Evolutionary conservation across 1,284 basidiomycete species (phyloP), one percentile per base, ranked within the genome.

Genomic region (Blastosporella zonata): DNA sequence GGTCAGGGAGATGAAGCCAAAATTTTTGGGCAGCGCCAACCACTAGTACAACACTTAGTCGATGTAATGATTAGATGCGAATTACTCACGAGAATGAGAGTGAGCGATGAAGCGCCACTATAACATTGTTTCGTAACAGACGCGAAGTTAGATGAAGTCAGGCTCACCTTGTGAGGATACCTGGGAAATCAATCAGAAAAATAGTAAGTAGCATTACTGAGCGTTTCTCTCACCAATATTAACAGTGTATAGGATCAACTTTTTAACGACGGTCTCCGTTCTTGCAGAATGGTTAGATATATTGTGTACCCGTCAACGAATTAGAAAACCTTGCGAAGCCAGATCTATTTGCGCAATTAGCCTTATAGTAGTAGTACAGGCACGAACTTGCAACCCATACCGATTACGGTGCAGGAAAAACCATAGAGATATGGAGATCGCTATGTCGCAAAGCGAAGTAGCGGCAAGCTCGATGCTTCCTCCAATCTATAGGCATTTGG

Each of bases 401-500:
- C 49, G 38, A 13, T 42, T 46, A 37, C 49, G 43, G 23, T 43
- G 49, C 1, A 50, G 34, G 27, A 40, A 46, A 4, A 27, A 50
- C 49, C 49, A 50, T 2, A 50, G 22, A 17, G 49, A 50, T 6
- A 50, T 25, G 5, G 49, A 50, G n/a, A 50, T 50, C 2, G 44
- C 39, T 9, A 50, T 31, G 33, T 50, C 49, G 13, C 49, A 50
- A 18, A 50, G 21, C 6, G 49, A 50, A 25, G 49, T 50, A 5
- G 49, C 49, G n/a, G 44, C 49, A 13, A 50, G 35, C 18, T 50
- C 49, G 10, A 50, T 50, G 23, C 49, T 50, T 6, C 49, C 49
- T 23, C 49, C 49, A 10, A 50, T 33, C 49, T 46, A 23, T 27
- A 12, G 1, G 13, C n/a, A n/a, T n/a, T n/a, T 25, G 2, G 2